Conservation (phyloP, 2,329 filamentous ascomycete species). For the Diaporthe caulivora region DNA sequence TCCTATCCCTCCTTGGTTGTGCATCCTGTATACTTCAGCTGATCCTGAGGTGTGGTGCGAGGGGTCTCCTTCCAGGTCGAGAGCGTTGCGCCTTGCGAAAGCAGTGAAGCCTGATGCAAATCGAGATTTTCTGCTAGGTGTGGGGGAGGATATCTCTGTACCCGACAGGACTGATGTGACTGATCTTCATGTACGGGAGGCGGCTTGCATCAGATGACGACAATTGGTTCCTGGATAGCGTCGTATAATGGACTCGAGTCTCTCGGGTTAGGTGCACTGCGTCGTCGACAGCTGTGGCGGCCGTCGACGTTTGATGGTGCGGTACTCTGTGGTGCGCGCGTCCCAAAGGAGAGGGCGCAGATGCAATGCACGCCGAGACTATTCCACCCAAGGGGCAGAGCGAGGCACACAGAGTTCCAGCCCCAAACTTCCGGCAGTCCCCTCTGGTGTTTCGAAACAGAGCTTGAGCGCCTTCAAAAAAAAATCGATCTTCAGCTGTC, state of each 20-base stretch:
- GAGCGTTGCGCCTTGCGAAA: neutral
- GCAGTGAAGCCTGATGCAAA: slow-evolving; percentile 33
- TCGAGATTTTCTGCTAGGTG: slow-evolving; percentile 42
- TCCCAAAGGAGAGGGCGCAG: slow-evolving; percentile 47
- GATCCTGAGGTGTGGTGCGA: neutral
- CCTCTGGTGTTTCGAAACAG: slow-evolving; percentile 37
- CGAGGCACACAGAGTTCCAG: slow-evolving; percentile 25
- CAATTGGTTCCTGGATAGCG: slow-evolving; percentile 54
- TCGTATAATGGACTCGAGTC: slow-evolving; percentile 35
- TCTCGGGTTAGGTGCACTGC: slow-evolving; percentile 49
- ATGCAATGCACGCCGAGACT: slow-evolving; percentile 40
- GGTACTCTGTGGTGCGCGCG: slow-evolving; percentile 46
- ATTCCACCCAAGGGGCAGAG: slow-evolving; percentile 22
- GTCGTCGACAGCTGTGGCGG: slow-evolving; percentile 51
- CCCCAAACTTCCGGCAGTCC: slow-evolving; percentile 29
- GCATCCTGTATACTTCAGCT: slow-evolving; percentile 52
- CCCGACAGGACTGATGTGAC: slow-evolving; percentile 50
- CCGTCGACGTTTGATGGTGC: slow-evolving; percentile 35
- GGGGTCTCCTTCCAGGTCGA: neutral
- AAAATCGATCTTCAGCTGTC: slow-evolving; percentile 31
- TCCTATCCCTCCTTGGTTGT: slow-evolving; percentile 56
- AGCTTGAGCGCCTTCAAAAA: slow-evolving; percentile 31
- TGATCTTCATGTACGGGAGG: slow-evolving; percentile 57
- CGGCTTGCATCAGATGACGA: slow-evolving; percentile 62
- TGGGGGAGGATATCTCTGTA: slow-evolving; percentile 44